Evolutionary conservation across 208 protist genomes (phyloP), one percentile per base, ranked within the genome.

Genomic region (Trypanosoma avium): DNA sequence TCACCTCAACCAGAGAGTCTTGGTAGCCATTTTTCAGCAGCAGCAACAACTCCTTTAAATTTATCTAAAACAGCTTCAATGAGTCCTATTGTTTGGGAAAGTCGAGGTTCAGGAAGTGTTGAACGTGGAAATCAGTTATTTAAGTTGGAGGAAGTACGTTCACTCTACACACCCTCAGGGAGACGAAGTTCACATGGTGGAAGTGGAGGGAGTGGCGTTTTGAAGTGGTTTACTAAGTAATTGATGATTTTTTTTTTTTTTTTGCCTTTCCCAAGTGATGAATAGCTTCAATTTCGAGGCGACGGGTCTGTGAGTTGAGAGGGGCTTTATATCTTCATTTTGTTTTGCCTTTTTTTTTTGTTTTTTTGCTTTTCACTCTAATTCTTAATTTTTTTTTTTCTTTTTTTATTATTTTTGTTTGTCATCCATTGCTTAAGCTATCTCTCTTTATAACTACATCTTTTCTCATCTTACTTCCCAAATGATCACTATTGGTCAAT

Each of bases 331-430:
- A n/a, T n/a, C n/a, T n/a, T n/a, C n/a, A 45, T 49, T 15, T 21
- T 33, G 13, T 45, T 17, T 60, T 33, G 26, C 9, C 29, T 27
- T 7, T 24, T 26, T 58, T 26, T 55, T 49, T 29, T 36, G 27
- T 49, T 8, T 19, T 62, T n/a, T 24, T 71, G 13, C 48, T 54
- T 29, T n/a, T n/a, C n/a, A n/a, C n/a, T n/a, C n/a, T n/a, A n/a
- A 29, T 30, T 61, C 6, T 35, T 19, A 56, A 10, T 52, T 52
- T 38, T 10, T 38, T 38, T 38, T 38, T 10, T 38, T 38, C 10
- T 13, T 38, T 13, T 42, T 9, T 42, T 42, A 9, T 15, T 50
- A 50, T 30, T 30, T 8, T n/a, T 21, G 10, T 13, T 36, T 58
- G 35, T 48, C 1, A 24, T n/a, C n/a, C n/a, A n/a, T n/a, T n/a